A percentile compares a stretch with the other conserved stretches of the same genome.
phyloP scores from a whole-genome alignment of 2,329 filamentous ascomycete genomes.

The Xylaria hypoxylon region DNA sequence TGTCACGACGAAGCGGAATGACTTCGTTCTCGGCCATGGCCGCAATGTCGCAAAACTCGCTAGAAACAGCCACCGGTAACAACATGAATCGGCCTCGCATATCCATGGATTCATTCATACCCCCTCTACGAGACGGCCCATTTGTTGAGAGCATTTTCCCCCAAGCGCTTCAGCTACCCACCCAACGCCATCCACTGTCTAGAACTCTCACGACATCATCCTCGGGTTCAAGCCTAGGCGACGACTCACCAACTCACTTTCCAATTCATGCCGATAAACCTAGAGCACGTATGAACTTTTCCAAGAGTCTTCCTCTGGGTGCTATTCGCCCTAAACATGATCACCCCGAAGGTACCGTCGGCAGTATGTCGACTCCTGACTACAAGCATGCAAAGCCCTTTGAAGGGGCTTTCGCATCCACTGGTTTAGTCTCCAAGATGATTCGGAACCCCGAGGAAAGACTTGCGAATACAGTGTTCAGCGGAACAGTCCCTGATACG shows the following conservation, averaged over 20 bases:
- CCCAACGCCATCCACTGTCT: slow-evolving; percentile 83
- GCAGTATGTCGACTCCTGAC: slow-evolving; percentile 76
- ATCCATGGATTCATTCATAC: slow-evolving; percentile 82
- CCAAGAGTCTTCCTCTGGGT: slow-evolving; percentile 74
- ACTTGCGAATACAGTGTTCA: slow-evolving; percentile 64
- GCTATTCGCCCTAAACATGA: slow-evolving; percentile 47
- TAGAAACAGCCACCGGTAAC: slow-evolving; percentile 67
- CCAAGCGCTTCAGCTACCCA: slow-evolving; percentile 58
- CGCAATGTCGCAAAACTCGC: slow-evolving; percentile 61
- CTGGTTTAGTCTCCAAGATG: slow-evolving; percentile 93
- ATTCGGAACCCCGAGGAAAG: slow-evolving; percentile 83
- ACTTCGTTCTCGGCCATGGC: slow-evolving; percentile 65
- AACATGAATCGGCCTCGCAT: slow-evolving; percentile 76
- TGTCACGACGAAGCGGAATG: slow-evolving; percentile 69
- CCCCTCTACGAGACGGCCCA: slow-evolving; percentile 71
- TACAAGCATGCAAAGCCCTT: slow-evolving; percentile 83
- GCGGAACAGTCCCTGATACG: slow-evolving; percentile 82
- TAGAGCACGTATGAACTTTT: slow-evolving; percentile 68
- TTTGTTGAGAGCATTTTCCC: slow-evolving; percentile 67
- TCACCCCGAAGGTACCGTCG: slow-evolving; percentile 31
- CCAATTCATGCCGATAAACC: slow-evolving; percentile 66
- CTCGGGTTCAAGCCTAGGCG: slow-evolving; percentile 79
- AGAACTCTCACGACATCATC: slow-evolving; percentile 88
- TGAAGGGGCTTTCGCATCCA: slow-evolving; percentile 90
- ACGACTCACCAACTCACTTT: slow-evolving; percentile 74